Conservation (phyloP, 768 basidiomycete genomes). For the Rhizopogon vulgaris region DNA sequence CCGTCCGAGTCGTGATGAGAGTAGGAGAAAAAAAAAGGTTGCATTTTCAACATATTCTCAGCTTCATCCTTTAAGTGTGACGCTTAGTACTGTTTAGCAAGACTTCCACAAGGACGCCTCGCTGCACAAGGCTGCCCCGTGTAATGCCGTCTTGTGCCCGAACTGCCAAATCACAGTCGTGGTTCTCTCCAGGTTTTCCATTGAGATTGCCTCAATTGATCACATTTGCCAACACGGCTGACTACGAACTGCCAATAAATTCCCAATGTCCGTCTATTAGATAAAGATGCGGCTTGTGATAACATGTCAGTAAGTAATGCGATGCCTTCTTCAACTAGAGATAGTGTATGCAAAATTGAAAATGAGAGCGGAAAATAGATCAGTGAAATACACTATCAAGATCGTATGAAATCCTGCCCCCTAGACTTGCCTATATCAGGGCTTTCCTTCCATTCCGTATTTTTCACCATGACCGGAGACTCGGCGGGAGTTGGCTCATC, state of each 20-base stretch:
- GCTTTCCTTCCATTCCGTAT: conserved; percentile 14
- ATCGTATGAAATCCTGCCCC: conserved; percentile 14
- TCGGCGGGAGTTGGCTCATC: conserved; percentile 6
- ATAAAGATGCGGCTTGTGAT: conserved; percentile 23
- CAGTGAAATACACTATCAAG: conserved; percentile 15
- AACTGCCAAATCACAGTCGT: conserved; percentile 6
- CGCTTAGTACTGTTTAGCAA: conserved; percentile 10
- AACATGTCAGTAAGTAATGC: conserved; percentile 15
- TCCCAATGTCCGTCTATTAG: conserved; percentile 32
- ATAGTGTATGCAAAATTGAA: conserved; percentile 8
- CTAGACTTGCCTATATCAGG: conserved; percentile 9
- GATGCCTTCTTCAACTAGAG: conserved; percentile 16
- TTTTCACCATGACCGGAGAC: conserved; percentile 5
- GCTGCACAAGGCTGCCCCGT: conserved; percentile 22
- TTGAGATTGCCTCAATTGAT: conserved; percentile 19
- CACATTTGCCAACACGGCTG: conserved; percentile 10
- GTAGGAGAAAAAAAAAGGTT: background rate
- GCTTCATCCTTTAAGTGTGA: conserved; percentile 1
- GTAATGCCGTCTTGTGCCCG: conserved; percentile 15
- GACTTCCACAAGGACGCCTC: conserved; percentile 23
- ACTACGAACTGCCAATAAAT: conserved; percentile 11
- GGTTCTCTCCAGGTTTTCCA: conserved; percentile 12
- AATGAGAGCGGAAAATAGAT: conserved; percentile 3
- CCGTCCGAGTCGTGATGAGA: background rate
- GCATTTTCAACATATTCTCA: conserved; percentile 1